Percentiles rank a stretch among this genome's conserved stretches.
These are phyloP conservation scores for Nemania sp. DNA, from an alignment of 2,329 filamentous ascomycete genomes.

Conservation along the genomic window DNA sequence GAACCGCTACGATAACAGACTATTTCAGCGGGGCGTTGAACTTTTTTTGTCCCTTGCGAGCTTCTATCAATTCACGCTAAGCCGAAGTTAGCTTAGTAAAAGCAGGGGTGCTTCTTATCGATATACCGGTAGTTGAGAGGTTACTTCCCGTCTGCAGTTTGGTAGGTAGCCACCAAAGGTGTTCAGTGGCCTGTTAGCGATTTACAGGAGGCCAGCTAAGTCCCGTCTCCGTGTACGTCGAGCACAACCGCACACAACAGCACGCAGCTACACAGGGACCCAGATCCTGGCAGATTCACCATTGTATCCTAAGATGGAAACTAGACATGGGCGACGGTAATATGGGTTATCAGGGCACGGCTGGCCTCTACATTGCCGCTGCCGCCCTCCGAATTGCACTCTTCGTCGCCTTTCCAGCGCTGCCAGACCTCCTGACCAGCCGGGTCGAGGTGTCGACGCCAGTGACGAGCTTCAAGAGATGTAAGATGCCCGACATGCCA, in stretches of 20 bases:
- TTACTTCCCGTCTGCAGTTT: too few species aligned
- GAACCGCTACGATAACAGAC: slow-evolving; percentile 27
- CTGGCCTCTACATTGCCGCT: slow-evolving; percentile 73
- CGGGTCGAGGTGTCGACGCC: slow-evolving; percentile 97
- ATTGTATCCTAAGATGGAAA: slow-evolving; percentile 35
- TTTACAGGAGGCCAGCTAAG: too few species aligned
- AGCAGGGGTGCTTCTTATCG: slow-evolving; percentile 7
- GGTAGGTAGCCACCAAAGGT: too few species aligned
- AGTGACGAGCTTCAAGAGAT: slow-evolving; percentile 95
- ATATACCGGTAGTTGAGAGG: too few species aligned
- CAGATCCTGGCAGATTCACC: too few species aligned
- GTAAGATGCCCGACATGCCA: slow-evolving; percentile 60
- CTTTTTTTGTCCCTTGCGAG: slow-evolving; percentile 33
- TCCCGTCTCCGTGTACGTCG: too few species aligned
- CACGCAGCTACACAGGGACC: too few species aligned
- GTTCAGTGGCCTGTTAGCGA: too few species aligned
- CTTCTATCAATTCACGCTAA: neutral
- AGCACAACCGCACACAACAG: too few species aligned
- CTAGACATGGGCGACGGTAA: slow-evolving; percentile 40
- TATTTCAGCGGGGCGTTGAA: slow-evolving; percentile 29
- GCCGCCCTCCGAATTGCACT: slow-evolving; percentile 78
- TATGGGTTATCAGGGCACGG: slow-evolving; percentile 48
- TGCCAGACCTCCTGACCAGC: slow-evolving; percentile 83
- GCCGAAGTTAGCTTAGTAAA: neutral
- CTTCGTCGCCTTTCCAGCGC: slow-evolving; percentile 76